A percentile compares a stretch with the other conserved stretches of the same genome.
Evolutionary conservation across 257 asterid species (phyloP).

Genomic region (Anisodus acutangulus): DNA sequence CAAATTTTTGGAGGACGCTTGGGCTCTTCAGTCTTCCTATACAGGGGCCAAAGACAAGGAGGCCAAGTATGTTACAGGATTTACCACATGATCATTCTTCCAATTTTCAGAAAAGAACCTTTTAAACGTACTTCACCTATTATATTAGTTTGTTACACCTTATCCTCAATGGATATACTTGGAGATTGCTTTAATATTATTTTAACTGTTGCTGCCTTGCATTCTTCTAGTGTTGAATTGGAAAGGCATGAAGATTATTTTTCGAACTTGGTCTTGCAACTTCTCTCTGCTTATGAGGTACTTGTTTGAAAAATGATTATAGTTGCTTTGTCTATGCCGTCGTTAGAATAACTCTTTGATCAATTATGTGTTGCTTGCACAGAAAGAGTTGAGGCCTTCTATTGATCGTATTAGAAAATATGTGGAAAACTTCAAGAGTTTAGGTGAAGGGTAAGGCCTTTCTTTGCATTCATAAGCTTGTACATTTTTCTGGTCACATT

Average conservation of each 20-base stretch:
- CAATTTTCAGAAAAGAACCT: background rate
- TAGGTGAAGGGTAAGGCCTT: constrained; percentile 63
- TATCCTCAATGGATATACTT: background rate
- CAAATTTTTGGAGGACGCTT: constrained; percentile 92
- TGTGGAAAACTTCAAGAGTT: constrained; percentile 81
- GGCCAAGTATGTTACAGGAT: constrained; percentile 54
- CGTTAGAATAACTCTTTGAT: background rate
- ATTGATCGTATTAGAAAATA: constrained; percentile 79
- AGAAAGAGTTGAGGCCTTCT: constrained; percentile 79
- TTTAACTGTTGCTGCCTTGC: constrained; percentile 28
- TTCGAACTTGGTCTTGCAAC: constrained; percentile 66
- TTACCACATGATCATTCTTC: constrained; percentile 30
- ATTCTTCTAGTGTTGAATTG: constrained; percentile 67
- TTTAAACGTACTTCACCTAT: background rate
- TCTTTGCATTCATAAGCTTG: constrained; percentile 25
- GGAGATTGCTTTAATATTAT: background rate
- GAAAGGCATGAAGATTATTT: constrained; percentile 87
- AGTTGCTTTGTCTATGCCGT: background rate
- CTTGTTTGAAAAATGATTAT: constrained; percentile 27
- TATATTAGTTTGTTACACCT: constrained; percentile 29
- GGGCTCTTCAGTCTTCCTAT: constrained; percentile 85
- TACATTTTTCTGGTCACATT: background rate
- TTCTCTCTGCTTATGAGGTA: constrained; percentile 91
- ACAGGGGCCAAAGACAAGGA: constrained; percentile 72
- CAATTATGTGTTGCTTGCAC: constrained; percentile 37